Evolutionary conservation across 306 rosid species (phyloP), one percentile per base, ranked within the genome.

Genomic region (Lupinus albus): DNA sequence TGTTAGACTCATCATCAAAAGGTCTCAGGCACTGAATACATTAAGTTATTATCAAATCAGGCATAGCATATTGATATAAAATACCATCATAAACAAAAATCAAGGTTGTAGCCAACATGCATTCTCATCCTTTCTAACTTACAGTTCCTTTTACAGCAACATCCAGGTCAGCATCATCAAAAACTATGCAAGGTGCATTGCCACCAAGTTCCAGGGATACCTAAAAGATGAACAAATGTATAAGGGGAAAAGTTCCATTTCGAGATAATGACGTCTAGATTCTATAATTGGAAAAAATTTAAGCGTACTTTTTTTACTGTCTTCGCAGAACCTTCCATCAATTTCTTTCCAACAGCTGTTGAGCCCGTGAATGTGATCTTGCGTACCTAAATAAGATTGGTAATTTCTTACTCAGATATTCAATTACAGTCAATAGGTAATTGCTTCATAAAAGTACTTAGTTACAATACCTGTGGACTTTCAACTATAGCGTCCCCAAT

Each of bases 181-280:
- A 93, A 76, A 93, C 74, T 62, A 93, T 83, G 89, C 97, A 90
- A 39, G 99, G 97, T 10, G 97, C 97, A 83, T 93, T 93, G 62
- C 99, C 99, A 56, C 97, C 99, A 75, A 93, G 99, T 79, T 93
- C 99, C 57, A 93, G 76, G 85, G 99, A 90, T 68, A 93, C 84
- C 99, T 93, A 67, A n/a, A 79, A 41, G 32, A 33, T 8, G 35
- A 39, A 48, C 13, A 78, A 46, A 8, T 1, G n/a, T 2, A 11
- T 11, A 14, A 59, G 35, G 58, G 13, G 7, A 33, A 49, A 56
- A 61, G 28, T 61, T 61, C 67, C 51, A 36, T 73, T 33, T 39
- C 16, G 56, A 33, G 51, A 51, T 64, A 51, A 65, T 16, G 42
- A 52, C 32, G 21, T 68, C 67, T 57, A 68, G 54, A 79, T 20